Evolutionary conservation across 2,329 filamentous ascomycete genomes (phyloP).

Genomic region (Arthrobotrys conoides): DNA sequence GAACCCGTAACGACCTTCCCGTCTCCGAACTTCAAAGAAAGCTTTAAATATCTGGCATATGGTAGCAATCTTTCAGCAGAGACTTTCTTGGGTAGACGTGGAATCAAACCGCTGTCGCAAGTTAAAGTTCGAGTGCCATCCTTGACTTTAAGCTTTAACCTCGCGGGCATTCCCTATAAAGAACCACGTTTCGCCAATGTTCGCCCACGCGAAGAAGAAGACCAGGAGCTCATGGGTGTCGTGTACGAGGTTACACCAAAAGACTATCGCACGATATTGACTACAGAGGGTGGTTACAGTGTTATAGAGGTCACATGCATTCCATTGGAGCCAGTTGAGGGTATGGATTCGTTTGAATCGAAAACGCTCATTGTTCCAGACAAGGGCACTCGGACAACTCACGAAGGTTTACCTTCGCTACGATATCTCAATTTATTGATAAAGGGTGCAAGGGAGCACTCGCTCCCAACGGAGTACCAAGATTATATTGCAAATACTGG

Average conservation of each 20-base stretch:
- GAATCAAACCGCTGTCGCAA: constrained; percentile 84
- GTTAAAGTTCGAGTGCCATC: constrained; percentile 85
- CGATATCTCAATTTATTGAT: constrained; percentile 86
- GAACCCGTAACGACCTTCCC: constrained; percentile 46
- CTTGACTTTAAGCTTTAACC: constrained; percentile 84
- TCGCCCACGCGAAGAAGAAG: constrained; percentile 71
- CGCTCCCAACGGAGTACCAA: constrained; percentile 83
- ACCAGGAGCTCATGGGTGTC: constrained; percentile 87
- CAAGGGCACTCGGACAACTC: constrained; percentile 72
- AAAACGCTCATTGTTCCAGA: constrained; percentile 84
- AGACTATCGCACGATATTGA: constrained; percentile 89
- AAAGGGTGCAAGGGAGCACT: constrained; percentile 83
- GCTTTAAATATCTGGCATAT: constrained; percentile 86
- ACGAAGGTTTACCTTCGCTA: constrained; percentile 84
- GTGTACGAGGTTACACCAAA: constrained; percentile 91
- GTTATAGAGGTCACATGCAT: constrained; percentile 75
- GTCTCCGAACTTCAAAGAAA: constrained; percentile 66
- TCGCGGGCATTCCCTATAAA: constrained; percentile 85
- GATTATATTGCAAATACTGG: constrained; percentile 78
- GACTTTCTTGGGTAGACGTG: constrained; percentile 81
- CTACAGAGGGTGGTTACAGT: constrained; percentile 91
- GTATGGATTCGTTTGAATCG: constrained; percentile 75
- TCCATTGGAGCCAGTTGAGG: constrained; percentile 69
- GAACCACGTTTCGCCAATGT: constrained; percentile 96
- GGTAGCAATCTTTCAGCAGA: constrained; percentile 87